Evolutionary conservation across 1,284 basidiomycete species (phyloP).

Genomic region (Anthracocystis walkeri): DNA sequence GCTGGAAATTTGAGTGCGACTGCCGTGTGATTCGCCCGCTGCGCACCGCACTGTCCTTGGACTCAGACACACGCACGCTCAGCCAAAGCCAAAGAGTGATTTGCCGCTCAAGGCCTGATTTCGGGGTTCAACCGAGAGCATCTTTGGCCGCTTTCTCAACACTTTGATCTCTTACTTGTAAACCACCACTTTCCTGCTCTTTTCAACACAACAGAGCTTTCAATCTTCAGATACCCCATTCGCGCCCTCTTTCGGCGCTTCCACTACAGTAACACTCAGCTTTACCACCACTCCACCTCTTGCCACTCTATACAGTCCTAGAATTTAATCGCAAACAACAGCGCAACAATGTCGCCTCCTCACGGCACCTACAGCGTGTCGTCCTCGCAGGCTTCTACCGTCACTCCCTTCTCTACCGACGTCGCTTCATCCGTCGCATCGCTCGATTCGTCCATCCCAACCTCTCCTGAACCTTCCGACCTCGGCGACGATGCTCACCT

Average conservation of each 20-base stretch:
- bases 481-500: conserved; percentile 36
- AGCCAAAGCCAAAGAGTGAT: background rate
- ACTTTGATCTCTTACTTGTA: background rate
- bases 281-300: too few relatives aligned
- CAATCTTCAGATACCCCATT: background rate
- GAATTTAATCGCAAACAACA: conserved; percentile 3
- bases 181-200: conserved; percentile 1
- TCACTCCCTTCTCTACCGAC: conserved; percentile 42
- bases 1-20: background rate
- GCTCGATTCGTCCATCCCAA: conserved; percentile 51
- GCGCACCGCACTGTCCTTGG: background rate
- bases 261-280: background rate
- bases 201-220: conserved; percentile 1
- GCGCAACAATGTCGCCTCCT: conserved; percentile 29
- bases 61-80: background rate
- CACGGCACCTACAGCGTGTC: conserved; percentile 32
- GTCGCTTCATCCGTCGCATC: conserved; percentile 50
- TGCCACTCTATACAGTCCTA: conserved; percentile 1
- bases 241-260: conserved; percentile 25
- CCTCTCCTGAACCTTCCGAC: conserved; percentile 49
- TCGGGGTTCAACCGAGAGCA: background rate
- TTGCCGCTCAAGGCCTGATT: background rate
- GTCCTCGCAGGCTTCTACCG: conserved; percentile 48
- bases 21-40: background rate
- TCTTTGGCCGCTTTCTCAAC: background rate